Evolutionary conservation across 164 flowering plant species (phyloP).

Genomic region (Platanus orientalis): DNA sequence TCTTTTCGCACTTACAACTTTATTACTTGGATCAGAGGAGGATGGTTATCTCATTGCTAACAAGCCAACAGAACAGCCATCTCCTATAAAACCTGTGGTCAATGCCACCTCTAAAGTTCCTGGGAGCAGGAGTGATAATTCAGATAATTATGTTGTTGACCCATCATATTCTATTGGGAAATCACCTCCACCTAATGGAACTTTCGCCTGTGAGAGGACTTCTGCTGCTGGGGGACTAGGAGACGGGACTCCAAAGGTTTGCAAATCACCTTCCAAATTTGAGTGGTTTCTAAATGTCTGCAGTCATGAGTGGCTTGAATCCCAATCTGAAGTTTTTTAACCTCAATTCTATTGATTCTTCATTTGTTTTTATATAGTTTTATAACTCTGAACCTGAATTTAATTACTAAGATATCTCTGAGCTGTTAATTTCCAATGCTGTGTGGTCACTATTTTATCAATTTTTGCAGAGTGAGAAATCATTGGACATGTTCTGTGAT

Average conservation of each 20-base stretch:
- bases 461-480: slow-evolving; percentile 68
- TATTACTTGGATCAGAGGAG: slow-evolving; percentile 27
- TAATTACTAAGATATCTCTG: too few relatives aligned
- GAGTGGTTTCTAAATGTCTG: too few relatives aligned
- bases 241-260: slow-evolving; percentile 92
- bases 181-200: slow-evolving; percentile 54
- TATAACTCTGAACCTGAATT: neutral
- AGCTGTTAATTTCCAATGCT: neutral
- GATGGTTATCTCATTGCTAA: slow-evolving; percentile 14
- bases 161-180: slow-evolving; percentile 51
- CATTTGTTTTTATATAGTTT: neutral
- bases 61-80: slow-evolving; percentile 17
- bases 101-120: slow-evolving; percentile 23
- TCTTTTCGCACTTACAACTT: neutral
- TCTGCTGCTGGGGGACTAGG: slow-evolving; percentile 61
- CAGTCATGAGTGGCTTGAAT: neutral
- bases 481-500: slow-evolving; percentile 74
- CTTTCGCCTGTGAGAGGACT: slow-evolving; percentile 26
- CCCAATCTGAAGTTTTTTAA: neutral
- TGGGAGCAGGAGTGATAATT: slow-evolving; percentile 31
- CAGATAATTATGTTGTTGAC: slow-evolving; percentile 40
- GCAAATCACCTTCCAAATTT: neutral
- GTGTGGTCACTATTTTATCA: slow-evolving; percentile 5
- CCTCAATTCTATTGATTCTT: neutral
- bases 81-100: slow-evolving; percentile 15